Percentiles rank a stretch among this genome's conserved stretches.
phyloP scores from a whole-genome alignment of 1,284 basidiomycete genomes.

The Grifola frondosa region DNA sequence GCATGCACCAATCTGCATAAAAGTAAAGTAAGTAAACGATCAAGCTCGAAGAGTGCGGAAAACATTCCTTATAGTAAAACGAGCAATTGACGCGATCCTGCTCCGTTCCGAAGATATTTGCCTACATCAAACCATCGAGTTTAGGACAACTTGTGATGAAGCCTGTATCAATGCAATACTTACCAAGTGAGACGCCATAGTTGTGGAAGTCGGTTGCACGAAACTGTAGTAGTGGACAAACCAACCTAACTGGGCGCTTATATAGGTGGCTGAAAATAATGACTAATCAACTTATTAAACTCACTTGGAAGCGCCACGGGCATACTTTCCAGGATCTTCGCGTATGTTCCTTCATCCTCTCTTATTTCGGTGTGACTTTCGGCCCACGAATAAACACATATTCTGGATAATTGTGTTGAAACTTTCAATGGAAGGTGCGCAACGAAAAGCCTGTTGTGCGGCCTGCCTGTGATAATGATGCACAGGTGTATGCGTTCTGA shows the following conservation, averaged over 20 bases:
- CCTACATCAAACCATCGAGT: constrained; percentile 43
- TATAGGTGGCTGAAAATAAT: constrained; percentile 21
- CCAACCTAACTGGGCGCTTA: constrained; percentile 3
- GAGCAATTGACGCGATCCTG: constrained; percentile 95
- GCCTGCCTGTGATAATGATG: no score
- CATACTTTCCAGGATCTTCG: no score
- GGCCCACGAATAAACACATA: no score
- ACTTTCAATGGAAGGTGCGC: no score
- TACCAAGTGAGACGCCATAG: constrained; percentile 67
- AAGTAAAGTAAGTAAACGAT: constrained; percentile 8
- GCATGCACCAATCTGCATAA: constrained; percentile 84
- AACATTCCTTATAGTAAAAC: constrained; percentile 87
- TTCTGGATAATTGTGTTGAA: no score
- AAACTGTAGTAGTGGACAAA: constrained; percentile 6
- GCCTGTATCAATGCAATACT: constrained; percentile 14
- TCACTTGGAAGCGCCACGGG: no score
- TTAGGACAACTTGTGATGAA: no score
- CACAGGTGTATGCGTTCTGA: no score
- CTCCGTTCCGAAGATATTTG: constrained; percentile 86
- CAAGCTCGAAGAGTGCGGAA: constrained; percentile 7
- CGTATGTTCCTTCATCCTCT: no score
- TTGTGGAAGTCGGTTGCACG: constrained; percentile 10
- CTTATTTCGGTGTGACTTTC: no score
- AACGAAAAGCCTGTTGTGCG: no score
- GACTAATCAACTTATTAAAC: no score